Percentiles rank a stretch among this genome's conserved stretches.
phyloP scores from a whole-genome alignment of 2,329 filamentous ascomycete species.

The Neofusicoccum kwambonambiense region DNA sequence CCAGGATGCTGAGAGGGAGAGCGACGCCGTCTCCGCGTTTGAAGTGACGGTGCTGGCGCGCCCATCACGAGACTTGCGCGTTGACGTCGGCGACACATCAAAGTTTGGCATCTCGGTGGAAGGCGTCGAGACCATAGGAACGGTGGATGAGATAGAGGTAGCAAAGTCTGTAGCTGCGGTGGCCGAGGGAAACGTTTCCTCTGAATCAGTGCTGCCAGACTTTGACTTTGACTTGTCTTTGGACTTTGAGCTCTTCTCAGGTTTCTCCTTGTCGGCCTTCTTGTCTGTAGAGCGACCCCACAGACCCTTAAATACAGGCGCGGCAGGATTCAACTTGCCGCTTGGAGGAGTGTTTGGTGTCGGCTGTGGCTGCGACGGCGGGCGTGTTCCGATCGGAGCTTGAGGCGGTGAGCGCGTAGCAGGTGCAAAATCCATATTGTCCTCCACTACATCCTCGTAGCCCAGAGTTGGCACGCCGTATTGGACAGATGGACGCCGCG shows the following conservation, averaged over 20 bases:
- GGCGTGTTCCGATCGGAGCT: constrained; percentile 77
- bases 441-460: constrained; percentile 52
- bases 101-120: not conserved
- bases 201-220: not conserved
- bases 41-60: constrained; percentile 18
- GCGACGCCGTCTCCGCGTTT: not conserved
- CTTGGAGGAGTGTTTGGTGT: constrained; percentile 50
- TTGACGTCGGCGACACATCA: constrained; percentile 23
- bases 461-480: constrained; percentile 68
- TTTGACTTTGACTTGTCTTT: not conserved
- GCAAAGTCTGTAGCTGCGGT: constrained; percentile 34
- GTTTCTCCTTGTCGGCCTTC: not conserved
- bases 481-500: constrained; percentile 77
- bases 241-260: not conserved
- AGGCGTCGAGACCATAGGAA: not conserved
- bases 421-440: constrained; percentile 50
- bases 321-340: constrained; percentile 73
- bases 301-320: constrained; percentile 66
- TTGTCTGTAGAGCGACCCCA: constrained; percentile 16
- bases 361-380: constrained; percentile 55
- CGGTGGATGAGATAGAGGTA: constrained; percentile 19
- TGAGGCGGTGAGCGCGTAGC: constrained; percentile 55
- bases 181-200: not conserved
- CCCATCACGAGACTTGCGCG: constrained; percentile 14
- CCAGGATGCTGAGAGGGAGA: constrained; percentile 26